These are phyloP conservation scores for Termitomyces sp. DNA, from an alignment of 768 basidiomycete species.

Conservation along the genomic window DNA sequence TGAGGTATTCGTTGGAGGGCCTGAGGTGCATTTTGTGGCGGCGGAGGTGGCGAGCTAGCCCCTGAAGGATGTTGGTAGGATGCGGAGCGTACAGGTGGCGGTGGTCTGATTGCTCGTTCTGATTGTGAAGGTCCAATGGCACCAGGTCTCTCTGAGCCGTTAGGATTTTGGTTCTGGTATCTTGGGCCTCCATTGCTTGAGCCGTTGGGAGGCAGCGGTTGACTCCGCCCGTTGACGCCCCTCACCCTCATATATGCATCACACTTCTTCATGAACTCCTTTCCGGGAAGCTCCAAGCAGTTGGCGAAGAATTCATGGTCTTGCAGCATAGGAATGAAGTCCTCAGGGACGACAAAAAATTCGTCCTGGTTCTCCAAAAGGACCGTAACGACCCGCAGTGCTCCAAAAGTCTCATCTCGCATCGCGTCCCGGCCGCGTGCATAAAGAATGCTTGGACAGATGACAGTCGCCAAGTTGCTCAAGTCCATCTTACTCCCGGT, in stretches of 20 bases:
- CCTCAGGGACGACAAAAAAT: constrained; percentile 91
- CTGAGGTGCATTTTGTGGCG: constrained; percentile 17
- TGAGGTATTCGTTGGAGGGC: constrained; percentile 12
- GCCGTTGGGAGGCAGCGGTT: constrained; percentile 34
- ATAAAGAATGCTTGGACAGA: constrained; percentile 97
- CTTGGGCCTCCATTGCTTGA: constrained; percentile 40
- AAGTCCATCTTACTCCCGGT: constrained; percentile 99
- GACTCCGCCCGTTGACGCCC: constrained; percentile 53
- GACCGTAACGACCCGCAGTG: constrained; percentile 81
- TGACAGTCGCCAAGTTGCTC: constrained; percentile 92
- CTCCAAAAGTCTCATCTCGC: constrained; percentile 90
- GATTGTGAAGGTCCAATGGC: constrained; percentile 34
- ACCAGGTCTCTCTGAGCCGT: constrained; percentile 46
- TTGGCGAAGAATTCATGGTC: constrained; percentile 92
- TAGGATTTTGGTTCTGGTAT: constrained; percentile 33
- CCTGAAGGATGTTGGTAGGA: constrained; percentile 29
- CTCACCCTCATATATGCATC: constrained; percentile 84
- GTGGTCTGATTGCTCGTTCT: constrained; percentile 37
- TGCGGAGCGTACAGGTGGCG: constrained; percentile 33
- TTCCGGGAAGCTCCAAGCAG: constrained; percentile 84
- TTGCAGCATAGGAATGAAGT: constrained; percentile 80
- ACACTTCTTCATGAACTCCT: constrained; percentile 95
- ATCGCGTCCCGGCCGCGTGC: constrained; percentile 81
- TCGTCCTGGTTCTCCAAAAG: constrained; percentile 93
- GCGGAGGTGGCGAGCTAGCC: constrained; percentile 34